These are phyloP conservation scores for Sabuloglossum arenarium DNA, from an alignment of 495 filamentous ascomycete species.

Conservation along the genomic window DNA sequence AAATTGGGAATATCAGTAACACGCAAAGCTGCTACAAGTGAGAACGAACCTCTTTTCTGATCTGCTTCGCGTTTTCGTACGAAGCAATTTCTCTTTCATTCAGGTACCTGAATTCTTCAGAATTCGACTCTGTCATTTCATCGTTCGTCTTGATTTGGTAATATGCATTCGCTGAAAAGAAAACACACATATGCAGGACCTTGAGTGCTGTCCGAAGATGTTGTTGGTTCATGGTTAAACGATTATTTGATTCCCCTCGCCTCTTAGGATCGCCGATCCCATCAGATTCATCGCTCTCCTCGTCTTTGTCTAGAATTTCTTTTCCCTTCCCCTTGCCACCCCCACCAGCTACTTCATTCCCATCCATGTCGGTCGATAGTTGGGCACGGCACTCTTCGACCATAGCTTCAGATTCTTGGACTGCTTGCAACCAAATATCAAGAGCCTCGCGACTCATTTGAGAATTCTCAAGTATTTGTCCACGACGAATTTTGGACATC, in stretches of 20 bases:
- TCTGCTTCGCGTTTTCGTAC: slow-evolving; percentile 55
- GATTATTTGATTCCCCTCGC: slow-evolving; percentile 20
- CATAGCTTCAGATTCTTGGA: slow-evolving; percentile 29
- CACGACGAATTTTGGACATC: slow-evolving; percentile 36
- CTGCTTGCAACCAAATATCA: slow-evolving; percentile 39
- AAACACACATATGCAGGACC: slow-evolving; percentile 59
- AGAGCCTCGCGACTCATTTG: slow-evolving; percentile 36
- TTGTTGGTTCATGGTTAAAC: slow-evolving; percentile 36
- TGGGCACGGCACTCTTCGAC: slow-evolving; percentile 44
- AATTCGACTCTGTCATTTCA: slow-evolving; percentile 36
- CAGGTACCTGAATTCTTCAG: slow-evolving; percentile 39
- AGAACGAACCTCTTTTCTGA: slow-evolving; percentile 47
- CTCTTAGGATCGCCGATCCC: slow-evolving; percentile 11
- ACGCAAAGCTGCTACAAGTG: background rate
- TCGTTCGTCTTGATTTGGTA: slow-evolving; percentile 60
- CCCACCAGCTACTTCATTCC: slow-evolving; percentile 18
- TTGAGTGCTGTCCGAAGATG: slow-evolving; percentile 53
- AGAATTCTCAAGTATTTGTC: slow-evolving; percentile 54
- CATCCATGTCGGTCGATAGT: slow-evolving; percentile 14
- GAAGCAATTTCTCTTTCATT: slow-evolving; percentile 46
- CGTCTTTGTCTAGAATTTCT: slow-evolving; percentile 16
- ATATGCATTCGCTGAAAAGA: slow-evolving; percentile 66
- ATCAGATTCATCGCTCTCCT: slow-evolving; percentile 17
- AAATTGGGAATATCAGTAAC: background rate
- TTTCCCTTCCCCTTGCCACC: slow-evolving; percentile 6